Conservation (phyloP, 176 grass and related monocot genomes). For the Aegilops umbellulata region DNA sequence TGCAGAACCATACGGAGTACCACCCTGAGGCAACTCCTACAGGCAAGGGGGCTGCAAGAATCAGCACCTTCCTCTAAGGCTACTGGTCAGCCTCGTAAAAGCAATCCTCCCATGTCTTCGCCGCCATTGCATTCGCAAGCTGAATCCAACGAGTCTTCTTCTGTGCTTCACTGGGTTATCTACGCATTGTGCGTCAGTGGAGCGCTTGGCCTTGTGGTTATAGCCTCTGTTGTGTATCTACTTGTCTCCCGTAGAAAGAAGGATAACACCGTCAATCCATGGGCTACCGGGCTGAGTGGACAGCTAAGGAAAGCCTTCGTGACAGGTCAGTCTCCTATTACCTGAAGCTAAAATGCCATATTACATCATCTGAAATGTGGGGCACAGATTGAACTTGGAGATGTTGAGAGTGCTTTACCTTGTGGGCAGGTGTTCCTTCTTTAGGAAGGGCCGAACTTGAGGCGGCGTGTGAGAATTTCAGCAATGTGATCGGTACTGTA, state of each 20-base stretch:
- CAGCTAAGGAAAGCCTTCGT: constrained; percentile 60
- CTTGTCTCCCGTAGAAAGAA: constrained; percentile 42
- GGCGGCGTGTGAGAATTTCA: constrained; percentile 65
- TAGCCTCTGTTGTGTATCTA: constrained; percentile 26
- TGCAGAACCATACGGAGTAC: neutral
- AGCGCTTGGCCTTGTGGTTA: constrained; percentile 34
- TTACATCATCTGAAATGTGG: neutral
- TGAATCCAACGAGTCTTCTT: neutral
- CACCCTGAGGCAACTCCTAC: constrained; percentile 21
- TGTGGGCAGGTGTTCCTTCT: constrained; percentile 51
- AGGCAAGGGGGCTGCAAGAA: neutral
- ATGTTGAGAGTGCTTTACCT: neutral
- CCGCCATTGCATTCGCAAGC: neutral
- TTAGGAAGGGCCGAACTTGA: constrained; percentile 65
- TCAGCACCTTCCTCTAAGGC: neutral
- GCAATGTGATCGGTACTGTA: constrained; percentile 64
- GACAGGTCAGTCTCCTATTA: constrained; percentile 44
- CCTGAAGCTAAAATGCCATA: neutral
- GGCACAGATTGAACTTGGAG: neutral
- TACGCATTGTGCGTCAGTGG: constrained; percentile 33
- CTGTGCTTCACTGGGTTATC: constrained; percentile 3
- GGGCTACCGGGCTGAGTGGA: constrained; percentile 61
- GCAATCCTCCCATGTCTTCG: neutral
- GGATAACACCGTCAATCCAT: constrained; percentile 55
- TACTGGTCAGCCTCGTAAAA: neutral